Percentiles rank a stretch among this genome's conserved stretches.
Conservation (phyloP, 768 basidiomycete species). For the Amanita phalloides region DNA sequence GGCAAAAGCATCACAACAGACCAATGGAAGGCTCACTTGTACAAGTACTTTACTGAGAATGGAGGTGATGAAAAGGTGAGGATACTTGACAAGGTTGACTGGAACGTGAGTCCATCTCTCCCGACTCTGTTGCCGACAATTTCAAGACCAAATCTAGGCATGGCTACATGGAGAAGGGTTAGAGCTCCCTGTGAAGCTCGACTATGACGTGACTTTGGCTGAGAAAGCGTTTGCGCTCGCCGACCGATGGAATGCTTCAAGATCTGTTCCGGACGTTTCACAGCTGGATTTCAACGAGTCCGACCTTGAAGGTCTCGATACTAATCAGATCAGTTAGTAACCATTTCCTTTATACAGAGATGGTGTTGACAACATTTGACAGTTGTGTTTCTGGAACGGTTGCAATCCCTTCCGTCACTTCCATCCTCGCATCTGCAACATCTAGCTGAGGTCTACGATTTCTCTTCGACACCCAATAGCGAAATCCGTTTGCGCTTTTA, state of each 20-base stretch:
- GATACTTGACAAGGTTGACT: constrained; percentile 60
- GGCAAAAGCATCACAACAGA: constrained; percentile 77
- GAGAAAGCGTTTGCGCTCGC: constrained; percentile 63
- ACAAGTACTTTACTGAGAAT: constrained; percentile 51
- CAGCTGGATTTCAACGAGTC: constrained; percentile 41
- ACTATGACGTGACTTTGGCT: constrained; percentile 68
- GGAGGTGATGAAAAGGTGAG: constrained; percentile 52
- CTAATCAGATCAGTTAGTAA: constrained; percentile 64
- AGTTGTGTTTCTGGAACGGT: constrained; percentile 81
- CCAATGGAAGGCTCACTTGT: constrained; percentile 77
- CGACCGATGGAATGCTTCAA: constrained; percentile 59
- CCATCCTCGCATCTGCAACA: constrained; percentile 47
- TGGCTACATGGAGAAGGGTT: constrained; percentile 81
- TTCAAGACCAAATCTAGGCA: constrained; percentile 27
- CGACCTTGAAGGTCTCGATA: constrained; percentile 57
- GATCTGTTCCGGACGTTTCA: constrained; percentile 30
- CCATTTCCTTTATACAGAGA: not conserved
- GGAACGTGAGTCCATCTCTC: constrained; percentile 45
- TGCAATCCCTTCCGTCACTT: constrained; percentile 52
- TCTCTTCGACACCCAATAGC: constrained; percentile 50
- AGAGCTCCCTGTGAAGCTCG: constrained; percentile 60
- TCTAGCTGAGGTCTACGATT: constrained; percentile 44
- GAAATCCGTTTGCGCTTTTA: constrained; percentile 79
- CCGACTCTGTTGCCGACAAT: not conserved
- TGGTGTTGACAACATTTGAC: not conserved